phyloP scores from a whole-genome alignment of 2,329 filamentous ascomycete species.

The Truncatella angustata region DNA sequence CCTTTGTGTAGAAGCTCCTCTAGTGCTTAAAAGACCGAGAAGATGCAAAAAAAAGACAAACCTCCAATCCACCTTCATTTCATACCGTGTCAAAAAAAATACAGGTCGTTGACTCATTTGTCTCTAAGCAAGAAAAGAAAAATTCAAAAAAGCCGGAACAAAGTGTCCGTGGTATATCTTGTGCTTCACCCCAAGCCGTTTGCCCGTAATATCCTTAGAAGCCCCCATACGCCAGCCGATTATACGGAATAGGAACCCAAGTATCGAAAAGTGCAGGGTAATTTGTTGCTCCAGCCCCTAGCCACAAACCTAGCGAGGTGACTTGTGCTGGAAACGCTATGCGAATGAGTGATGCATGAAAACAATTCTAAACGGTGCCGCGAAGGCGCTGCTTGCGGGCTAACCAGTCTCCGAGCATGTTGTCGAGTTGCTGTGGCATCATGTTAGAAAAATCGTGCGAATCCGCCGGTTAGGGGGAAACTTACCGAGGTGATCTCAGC shows the following conservation, averaged over 20 bases:
- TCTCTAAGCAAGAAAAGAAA: conserved; percentile 4
- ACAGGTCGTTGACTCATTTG: conserved; percentile 5
- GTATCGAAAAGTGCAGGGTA: no score
- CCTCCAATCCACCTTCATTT: conserved; percentile 6
- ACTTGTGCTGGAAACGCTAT: no score
- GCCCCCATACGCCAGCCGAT: conserved; percentile 3
- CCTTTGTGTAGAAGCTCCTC: background rate
- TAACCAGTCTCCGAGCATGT: conserved; percentile 81
- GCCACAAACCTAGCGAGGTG: background rate
- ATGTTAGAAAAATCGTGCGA: conserved; percentile 11
- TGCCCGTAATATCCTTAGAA: conserved; percentile 1
- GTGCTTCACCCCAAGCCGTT: background rate
- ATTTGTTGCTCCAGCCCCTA: no score
- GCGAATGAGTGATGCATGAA: conserved; percentile 8
- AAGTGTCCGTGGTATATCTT: conserved; percentile 7
- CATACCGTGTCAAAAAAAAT: background rate
- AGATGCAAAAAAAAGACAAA: background rate
- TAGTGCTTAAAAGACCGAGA: background rate
- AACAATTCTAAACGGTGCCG: conserved; percentile 39
- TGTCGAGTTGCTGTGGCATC: conserved; percentile 69
- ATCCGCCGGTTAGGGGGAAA: conserved; percentile 16
- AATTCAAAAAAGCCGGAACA: conserved; percentile 1
- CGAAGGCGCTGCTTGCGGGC: conserved; percentile 65
- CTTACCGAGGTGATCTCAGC: conserved; percentile 79
- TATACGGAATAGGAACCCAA: background rate